These are phyloP conservation scores for Penicillium sp. DNA, from an alignment of 2,329 filamentous ascomycete genomes.

Conservation along the genomic window DNA sequence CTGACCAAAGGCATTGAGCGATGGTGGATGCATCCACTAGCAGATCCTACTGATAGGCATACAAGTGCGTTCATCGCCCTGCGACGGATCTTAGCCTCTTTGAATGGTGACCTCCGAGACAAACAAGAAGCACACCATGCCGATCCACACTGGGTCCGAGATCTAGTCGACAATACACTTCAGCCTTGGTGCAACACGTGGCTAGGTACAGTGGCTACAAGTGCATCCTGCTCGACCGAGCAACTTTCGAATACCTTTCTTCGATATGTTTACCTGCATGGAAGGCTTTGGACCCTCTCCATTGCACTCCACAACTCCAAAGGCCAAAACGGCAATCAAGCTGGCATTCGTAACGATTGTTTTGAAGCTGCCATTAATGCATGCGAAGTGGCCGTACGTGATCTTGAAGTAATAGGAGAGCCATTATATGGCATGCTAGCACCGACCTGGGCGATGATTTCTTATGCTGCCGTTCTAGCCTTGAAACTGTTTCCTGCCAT, in stretches of 20 bases:
- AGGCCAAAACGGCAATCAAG: slow-evolving; percentile 9
- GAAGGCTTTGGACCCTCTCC: slow-evolving; percentile 30
- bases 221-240: slow-evolving; percentile 1
- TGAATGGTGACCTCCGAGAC: slow-evolving; percentile 19
- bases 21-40: slow-evolving; percentile 31
- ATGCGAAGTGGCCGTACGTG: slow-evolving; percentile 28
- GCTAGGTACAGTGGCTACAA: slow-evolving; percentile 6
- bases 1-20: slow-evolving; percentile 24
- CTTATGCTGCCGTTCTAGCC: slow-evolving; percentile 29
- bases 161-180: slow-evolving; percentile 22
- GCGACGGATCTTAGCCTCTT: slow-evolving; percentile 17
- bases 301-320: slow-evolving; percentile 22
- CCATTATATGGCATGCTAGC: slow-evolving; percentile 32
- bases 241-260: slow-evolving; percentile 20
- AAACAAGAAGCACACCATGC: slow-evolving; percentile 10
- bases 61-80: slow-evolving; percentile 32
- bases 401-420: slow-evolving; percentile 26
- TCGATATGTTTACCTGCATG: slow-evolving; percentile 29
- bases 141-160: slow-evolving; percentile 25
- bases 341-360: slow-evolving; percentile 25
- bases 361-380: slow-evolving; percentile 28
- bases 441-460: slow-evolving; percentile 36
- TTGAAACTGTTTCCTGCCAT: slow-evolving; percentile 26
- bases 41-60: slow-evolving; percentile 28
- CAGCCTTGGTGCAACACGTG: slow-evolving; percentile 25